These are phyloP conservation scores for Gamarada debralockiae DNA, from an alignment of 495 filamentous ascomycete genomes.

Conservation along the genomic window DNA sequence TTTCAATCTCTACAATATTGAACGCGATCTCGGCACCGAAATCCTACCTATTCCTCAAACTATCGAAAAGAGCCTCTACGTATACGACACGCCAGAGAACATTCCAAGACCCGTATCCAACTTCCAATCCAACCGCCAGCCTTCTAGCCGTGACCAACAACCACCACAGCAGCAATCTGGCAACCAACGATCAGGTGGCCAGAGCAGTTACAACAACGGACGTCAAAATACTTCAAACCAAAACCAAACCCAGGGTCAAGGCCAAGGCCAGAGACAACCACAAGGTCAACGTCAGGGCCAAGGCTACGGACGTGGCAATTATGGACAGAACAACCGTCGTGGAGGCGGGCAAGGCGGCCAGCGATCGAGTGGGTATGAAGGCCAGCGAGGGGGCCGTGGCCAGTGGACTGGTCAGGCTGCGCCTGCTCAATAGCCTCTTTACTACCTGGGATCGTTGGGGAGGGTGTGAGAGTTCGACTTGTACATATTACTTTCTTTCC, in stretches of 20 bases:
- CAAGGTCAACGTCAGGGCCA: slow-evolving; percentile 27
- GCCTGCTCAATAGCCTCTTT: slow-evolving; percentile 21
- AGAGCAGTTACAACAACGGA: slow-evolving; percentile 15
- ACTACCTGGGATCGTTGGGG: neutral
- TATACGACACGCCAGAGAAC: slow-evolving; percentile 92
- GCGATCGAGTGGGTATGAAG: slow-evolving; percentile 36
- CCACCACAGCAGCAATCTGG: slow-evolving; percentile 20
- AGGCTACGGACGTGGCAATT: slow-evolving; percentile 22
- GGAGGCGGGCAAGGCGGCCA: slow-evolving; percentile 29
- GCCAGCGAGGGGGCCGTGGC: slow-evolving; percentile 39
- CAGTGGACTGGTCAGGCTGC: slow-evolving; percentile 14
- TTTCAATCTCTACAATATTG: slow-evolving; percentile 98
- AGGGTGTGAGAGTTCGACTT: slow-evolving; percentile 15
- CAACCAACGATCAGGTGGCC: slow-evolving; percentile 17
- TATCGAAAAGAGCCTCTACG: slow-evolving; percentile 98
- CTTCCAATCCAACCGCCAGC: slow-evolving; percentile 29
- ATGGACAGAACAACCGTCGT: slow-evolving; percentile 31
- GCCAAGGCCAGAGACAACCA: slow-evolving; percentile 36
- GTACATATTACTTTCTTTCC: slow-evolving; percentile 26
- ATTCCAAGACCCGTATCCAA: slow-evolving; percentile 75
- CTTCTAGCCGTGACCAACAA: slow-evolving; percentile 26
- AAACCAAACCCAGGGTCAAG: slow-evolving; percentile 17
- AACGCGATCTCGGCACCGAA: slow-evolving; percentile 94
- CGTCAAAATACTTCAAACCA: slow-evolving; percentile 19
- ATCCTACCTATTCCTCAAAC: slow-evolving; percentile 90